Base-by-base conservation (phyloP, 2,329 filamentous ascomycete species). In the Sporothrix mexicana region DNA sequence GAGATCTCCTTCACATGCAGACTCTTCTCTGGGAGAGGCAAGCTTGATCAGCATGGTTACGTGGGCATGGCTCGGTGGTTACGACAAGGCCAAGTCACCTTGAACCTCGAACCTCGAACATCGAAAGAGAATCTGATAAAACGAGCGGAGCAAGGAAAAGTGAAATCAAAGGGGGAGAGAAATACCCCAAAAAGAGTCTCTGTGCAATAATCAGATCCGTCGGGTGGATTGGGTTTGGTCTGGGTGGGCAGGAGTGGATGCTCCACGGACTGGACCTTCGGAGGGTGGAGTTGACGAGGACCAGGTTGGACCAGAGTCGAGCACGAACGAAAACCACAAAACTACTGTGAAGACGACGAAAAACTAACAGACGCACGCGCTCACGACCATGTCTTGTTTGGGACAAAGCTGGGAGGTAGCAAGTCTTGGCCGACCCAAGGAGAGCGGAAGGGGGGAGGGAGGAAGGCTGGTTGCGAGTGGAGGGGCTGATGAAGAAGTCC, bases 41-140 rank as follows among this genome's bases (percentile, higher is more conserved):
- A 41, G 30, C 12, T 36, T 59, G 55, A 59, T 59, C 36, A 62
- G 36, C 17, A 17, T 23, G 7, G 17, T 8, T 43, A n/a, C 59
- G 9, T 23, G 61, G 55, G 23, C 55, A 7, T 17, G 5, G n/a
- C 12, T 7, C 17, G 15, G 4, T 41, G 30, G 43, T 13, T 62
- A 55, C 51, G 4, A 55, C 20, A 5, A 23, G 4, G 8, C 9
- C 20, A 23, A 13, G 20, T 36, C 30, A 36, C 30, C 51, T 20
- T n/a, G n/a, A n/a, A n/a, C n/a, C n/a, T n/a, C n/a, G n/a, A n/a
- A n/a, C n/a, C n/a, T n/a, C n/a, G n/a, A n/a, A n/a, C n/a, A n/a
- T n/a, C 51, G 45, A 5, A 20, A 64, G 61, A 62, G 59, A 47
- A 64, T 64, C 61, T 64, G 61, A 64, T 64, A 64, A 64, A 25